Evolutionary conservation across 2,329 filamentous ascomycete species (phyloP), one percentile per base, ranked within the genome.

Genomic region (Coniosporium tulheliwenetii): DNA sequence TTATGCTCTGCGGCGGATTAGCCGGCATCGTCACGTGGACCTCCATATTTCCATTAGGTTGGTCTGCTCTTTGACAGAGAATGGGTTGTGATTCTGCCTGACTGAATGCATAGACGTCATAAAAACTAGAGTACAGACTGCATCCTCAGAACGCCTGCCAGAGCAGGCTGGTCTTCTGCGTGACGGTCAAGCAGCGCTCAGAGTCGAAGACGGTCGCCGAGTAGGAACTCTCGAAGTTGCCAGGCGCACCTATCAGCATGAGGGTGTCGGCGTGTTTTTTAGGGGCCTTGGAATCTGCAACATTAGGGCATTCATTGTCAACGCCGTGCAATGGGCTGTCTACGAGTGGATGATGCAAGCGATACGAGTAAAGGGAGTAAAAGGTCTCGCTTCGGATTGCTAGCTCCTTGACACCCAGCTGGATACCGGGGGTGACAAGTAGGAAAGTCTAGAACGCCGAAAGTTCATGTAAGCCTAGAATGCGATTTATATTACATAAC

Each of bases 21-120:
- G 87, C 89, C 5, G 89, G 89, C 0, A 73, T 95, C 14, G 73
- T 82, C 33, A 93, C 86, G 0, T 96, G 89, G 89, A 78, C 75
- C 4, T 89, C 81, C 43, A 77, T 96, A 26, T 96, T 94, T 49
- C 89, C 89, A 1, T 62, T 96, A 12, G 59, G 59, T 62, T 50
- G 32, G 19, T 38, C 15, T 29, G 10, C 16, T 16, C 16, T 12
- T 10, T 10, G 5, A 35, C 30, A 36, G 9, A 10, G 12, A 10
- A 36, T 8, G 8, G 36, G 26, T 19, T 12, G 10, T 36, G 10
- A 34, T 14, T 19, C 42, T 43, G 41, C 46, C 33, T 9, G 13
- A n/a, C 32, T 37, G 8, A 14, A 12, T 7, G 14, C 16, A 34
- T 34, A 61, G 89, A 96, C 58, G 80, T 94, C 37, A 71, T 96